These are phyloP conservation scores for Phialemoniopsis sp. DNA, from an alignment of 2,329 filamentous ascomycete genomes.

Conservation along the genomic window DNA sequence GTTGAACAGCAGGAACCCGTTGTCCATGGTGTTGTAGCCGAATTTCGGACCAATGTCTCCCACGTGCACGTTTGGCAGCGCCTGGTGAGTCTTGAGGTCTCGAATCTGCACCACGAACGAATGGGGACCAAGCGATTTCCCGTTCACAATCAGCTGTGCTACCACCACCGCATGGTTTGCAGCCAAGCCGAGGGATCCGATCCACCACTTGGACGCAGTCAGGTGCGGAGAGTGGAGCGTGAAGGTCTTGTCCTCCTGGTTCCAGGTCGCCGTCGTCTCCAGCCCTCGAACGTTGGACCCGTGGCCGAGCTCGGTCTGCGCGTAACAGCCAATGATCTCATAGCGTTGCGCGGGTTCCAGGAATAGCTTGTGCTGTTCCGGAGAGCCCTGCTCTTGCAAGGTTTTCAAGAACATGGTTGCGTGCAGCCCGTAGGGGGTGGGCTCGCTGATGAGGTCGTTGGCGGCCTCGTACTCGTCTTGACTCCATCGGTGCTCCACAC, in stretches of 20 bases:
- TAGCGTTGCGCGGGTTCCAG: conserved; percentile 65
- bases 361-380: conserved; percentile 71
- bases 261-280: conserved; percentile 72
- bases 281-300: conserved; percentile 72
- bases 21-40: conserved; percentile 79
- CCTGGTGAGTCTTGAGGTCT: conserved; percentile 65
- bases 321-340: conserved; percentile 74
- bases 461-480: conserved; percentile 60
- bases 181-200: conserved; percentile 70
- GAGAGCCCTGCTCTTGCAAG: conserved; percentile 65
- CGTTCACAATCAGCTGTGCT: conserved; percentile 67
- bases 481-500: conserved; percentile 63
- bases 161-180: conserved; percentile 78
- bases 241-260: conserved; percentile 69
- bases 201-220: conserved; percentile 82
- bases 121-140: conserved; percentile 69
- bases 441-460: conserved; percentile 67
- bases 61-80: conserved; percentile 65
- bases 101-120: conserved; percentile 75
- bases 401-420: conserved; percentile 52
- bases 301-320: conserved; percentile 76
- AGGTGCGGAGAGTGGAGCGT: conserved; percentile 69
- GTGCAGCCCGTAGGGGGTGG: conserved; percentile 70
- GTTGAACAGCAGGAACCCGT: conserved; percentile 75
- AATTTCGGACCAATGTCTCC: conserved; percentile 81